Evolutionary conservation across 352 stramenopile species (phyloP), one percentile per base, ranked within the genome.

Genomic region (Globisporangium cystogenes): DNA sequence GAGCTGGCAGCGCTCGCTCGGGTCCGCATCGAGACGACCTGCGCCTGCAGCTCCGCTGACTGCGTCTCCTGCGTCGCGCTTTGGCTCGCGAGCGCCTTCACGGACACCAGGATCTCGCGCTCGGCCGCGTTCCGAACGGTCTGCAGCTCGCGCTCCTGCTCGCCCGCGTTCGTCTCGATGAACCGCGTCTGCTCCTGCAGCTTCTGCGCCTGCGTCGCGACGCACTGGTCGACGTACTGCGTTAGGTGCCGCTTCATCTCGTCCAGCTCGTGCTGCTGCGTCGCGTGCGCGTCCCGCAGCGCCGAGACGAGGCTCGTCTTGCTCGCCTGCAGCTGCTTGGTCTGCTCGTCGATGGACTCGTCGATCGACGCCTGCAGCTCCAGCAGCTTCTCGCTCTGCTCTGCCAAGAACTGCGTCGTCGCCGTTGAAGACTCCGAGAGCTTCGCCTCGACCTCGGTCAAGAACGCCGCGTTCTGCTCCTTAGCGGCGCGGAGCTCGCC

Each of bases 291-390:
- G 7, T 68, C 55, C 18, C 69, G 67, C 29, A 85, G 53, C 20
- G 62, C 60, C 37, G 60, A 39, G 6, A 63, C 60, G 3, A 81
- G 47, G 37, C 45, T 55, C 18, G 45, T 46, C 26, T 77, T 79
- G 51, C 60, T 74, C 40, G 67, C 63, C 3, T 68, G 49, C 14
- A 85, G 53, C 43, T 81, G 61, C 24, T 71, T 72, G 15, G 48
- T 52, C 41, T 82, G 74, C 23, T 73, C 72, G 18, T 71, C 54
- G 16, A 85, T 68, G 26, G 69, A 76, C 37, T 65, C 68, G 29
- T 79, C 67, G 16, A 85, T 76, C 35, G 60, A 50, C 3, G 65
- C 55, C 51, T 85, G 69, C 7, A 82, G 48, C 43, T 80, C 67
- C 20, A 76, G 27, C 55, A 85, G 50, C 29, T 74, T 74, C 43